Base-by-base conservation (phyloP, 331 rosid species). In the Dryas integrifolia region DNA sequence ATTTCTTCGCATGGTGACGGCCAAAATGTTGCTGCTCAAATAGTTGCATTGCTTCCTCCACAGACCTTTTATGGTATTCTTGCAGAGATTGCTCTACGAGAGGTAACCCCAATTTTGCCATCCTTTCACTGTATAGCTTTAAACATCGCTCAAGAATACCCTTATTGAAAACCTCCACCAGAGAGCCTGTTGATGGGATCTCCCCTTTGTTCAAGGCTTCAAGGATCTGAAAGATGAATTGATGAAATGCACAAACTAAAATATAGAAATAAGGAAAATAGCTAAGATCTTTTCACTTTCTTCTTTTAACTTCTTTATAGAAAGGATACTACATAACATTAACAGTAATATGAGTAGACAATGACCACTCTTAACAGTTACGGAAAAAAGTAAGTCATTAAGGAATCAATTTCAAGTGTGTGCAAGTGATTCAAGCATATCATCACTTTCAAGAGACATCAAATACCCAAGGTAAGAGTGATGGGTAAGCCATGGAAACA, bases 181-280 rank as follows among this genome's bases (percentile, higher is more conserved):
- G 95, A 72, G 97, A 94, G 59, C 98, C 98, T 9, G 98, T 89
- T 75, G 98, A 94, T 76, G 98, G 98, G 82, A 91, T 94, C 84
- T 94, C 98, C 75, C 97, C 98, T 84, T 94, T 94, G 85, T 94
- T 94, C 86, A 94, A 88, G 75, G 98, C 98, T 49, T 94, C 97
- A 51, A 94, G 96, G 60, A 94, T 94, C 98, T 93, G 74, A 85
- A 71, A 43, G 39, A 74, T 44, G 18, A 70, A 79, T 62, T 69
- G 69, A 38, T 65, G 46, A 76, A 76, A 72, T 4, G 66, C 67
- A 59, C 56, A 21, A 39, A 76, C 67, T 51, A 64, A 76, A 9
- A 45, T 46, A 66, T 3, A 21, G 26, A 70, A 58, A 38, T n/a
- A 75, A 77, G 15, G 16, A 72, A 67, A 45, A 72, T 69, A 76